These are phyloP conservation scores for Marvania coccoides DNA, from an alignment of 139 green algal species.

Conservation along the genomic window DNA sequence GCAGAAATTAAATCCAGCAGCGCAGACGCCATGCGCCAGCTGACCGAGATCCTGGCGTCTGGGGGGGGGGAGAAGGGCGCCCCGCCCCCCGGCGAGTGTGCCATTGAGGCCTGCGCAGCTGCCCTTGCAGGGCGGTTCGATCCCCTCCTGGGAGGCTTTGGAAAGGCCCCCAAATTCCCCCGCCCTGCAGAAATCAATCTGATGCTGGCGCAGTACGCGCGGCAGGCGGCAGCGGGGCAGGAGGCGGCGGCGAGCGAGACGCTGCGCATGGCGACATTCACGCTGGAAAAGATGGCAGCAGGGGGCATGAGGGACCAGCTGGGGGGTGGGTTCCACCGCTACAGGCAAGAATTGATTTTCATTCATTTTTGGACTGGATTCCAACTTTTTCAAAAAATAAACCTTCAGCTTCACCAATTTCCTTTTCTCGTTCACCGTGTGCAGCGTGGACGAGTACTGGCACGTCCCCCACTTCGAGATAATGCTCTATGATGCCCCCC, in stretches of 20 bases:
- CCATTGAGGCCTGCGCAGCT: conserved; percentile 27
- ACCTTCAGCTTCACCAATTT: background rate
- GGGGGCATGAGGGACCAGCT: conserved; percentile 83
- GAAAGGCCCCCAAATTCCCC: conserved; percentile 82
- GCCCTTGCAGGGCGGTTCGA: conserved; percentile 56
- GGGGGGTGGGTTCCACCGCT: conserved; percentile 84
- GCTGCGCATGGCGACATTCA: conserved; percentile 49
- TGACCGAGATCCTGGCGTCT: conserved; percentile 25
- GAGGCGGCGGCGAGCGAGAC: conserved; percentile 10
- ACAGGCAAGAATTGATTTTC: no score
- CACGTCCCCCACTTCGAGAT: conserved; percentile 93
- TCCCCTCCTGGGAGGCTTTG: conserved; percentile 63
- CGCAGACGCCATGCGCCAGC: conserved; percentile 42
- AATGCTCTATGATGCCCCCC: conserved; percentile 87
- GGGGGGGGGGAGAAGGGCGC: background rate
- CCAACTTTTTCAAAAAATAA: background rate
- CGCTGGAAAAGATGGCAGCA: conserved; percentile 61
- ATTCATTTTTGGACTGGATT: background rate
- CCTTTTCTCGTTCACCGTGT: background rate
- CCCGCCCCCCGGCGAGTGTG: background rate
- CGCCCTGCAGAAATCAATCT: conserved; percentile 72
- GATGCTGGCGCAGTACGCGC: conserved; percentile 41
- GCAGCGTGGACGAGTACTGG: conserved; percentile 51
- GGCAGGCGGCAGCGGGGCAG: conserved; percentile 2
- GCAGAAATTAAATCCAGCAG: conserved; percentile 28